phyloP scores from a whole-genome alignment of 148 eudicot species.

The Tetragonia tetragonoides region DNA sequence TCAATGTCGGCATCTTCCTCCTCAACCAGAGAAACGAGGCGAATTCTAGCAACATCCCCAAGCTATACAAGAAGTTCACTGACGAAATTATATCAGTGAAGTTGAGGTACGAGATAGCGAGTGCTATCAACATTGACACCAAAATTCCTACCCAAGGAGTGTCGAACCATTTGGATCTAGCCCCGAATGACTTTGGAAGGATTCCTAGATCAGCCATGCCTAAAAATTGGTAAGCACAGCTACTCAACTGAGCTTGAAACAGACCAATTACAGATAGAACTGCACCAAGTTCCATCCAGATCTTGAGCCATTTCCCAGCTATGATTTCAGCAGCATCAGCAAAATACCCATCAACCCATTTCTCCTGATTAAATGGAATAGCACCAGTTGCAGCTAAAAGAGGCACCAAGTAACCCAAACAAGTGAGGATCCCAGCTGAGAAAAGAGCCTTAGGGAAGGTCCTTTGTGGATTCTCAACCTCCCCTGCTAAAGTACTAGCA shows the following conservation, averaged over 20 bases:
- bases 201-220: conserved; percentile 44
- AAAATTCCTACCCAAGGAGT: conserved; percentile 48
- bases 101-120: conserved; percentile 34
- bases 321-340: conserved; percentile 35
- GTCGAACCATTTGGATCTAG: conserved; percentile 30
- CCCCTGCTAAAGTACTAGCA: conserved; percentile 42
- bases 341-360: conserved; percentile 42
- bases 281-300: conserved; percentile 40
- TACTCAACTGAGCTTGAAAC: conserved; percentile 45
- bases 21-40: conserved; percentile 46
- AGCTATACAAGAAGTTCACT: conserved; percentile 40
- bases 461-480: conserved; percentile 41
- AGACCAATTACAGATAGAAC: conserved; percentile 30
- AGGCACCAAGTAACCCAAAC: conserved; percentile 38
- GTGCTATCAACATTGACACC: conserved; percentile 30
- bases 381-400: conserved; percentile 39
- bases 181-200: conserved; percentile 35
- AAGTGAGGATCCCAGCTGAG: conserved; percentile 40
- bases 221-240: conserved; percentile 40
- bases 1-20: conserved; percentile 30
- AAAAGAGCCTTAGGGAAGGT: conserved; percentile 38
- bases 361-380: conserved; percentile 29
- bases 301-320: conserved; percentile 36
- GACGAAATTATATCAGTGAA: conserved; percentile 44
- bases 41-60: conserved; percentile 44